Evolutionary conservation across 2,329 filamentous ascomycete genomes (phyloP), one percentile per base, ranked within the genome.

Genomic region (Monilinia fructigena): DNA sequence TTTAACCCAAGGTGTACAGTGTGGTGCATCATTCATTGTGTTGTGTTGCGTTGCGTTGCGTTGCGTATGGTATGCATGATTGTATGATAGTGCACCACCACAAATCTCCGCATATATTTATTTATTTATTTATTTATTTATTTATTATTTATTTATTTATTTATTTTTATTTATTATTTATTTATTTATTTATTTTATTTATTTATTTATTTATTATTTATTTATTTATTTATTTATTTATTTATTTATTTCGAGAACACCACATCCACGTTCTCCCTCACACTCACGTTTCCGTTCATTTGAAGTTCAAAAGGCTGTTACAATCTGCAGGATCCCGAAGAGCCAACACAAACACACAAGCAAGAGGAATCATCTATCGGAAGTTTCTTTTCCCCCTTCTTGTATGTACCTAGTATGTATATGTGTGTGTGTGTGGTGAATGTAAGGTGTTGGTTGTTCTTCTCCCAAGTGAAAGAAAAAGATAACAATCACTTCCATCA

Each of bases 291-390:
- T 35, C 31, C 31, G 31, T 35, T 6, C 26, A 11, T 47, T 31
- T 26, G 35, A 61, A 61, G 38, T 45, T 23, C 23, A 31, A 50
- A 20, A 42, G 38, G 28, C 56, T 66, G 40, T 54, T 18, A 67
- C 61, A 40, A 45, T 42, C 65, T 68, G 61, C 67, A 67, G 35
- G 23, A 59, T 60, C 62, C 61, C 67, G 66, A 50, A 42, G 18
- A 61, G 63, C 66, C 66, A 67, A 23, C 62, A 35, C 31, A 8
- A 28, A 28, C 28, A 63, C 65, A 66, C 55, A 16, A 54, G 50
- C 18, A 48, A 10, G 7, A 42, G 16, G 28, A 63, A 31, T 63
- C 16, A 63, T 47, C 38, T 52, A 26, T 52, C 18, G 47, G 20
- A 35, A 61, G n/a, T n/a, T 26, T 20, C 45, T 35, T 55, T 38